A percentile compares a stretch with the other conserved stretches of the same genome.
phyloP scores from a whole-genome alignment of 345 rosid genomes.

The Mangifera indica region DNA sequence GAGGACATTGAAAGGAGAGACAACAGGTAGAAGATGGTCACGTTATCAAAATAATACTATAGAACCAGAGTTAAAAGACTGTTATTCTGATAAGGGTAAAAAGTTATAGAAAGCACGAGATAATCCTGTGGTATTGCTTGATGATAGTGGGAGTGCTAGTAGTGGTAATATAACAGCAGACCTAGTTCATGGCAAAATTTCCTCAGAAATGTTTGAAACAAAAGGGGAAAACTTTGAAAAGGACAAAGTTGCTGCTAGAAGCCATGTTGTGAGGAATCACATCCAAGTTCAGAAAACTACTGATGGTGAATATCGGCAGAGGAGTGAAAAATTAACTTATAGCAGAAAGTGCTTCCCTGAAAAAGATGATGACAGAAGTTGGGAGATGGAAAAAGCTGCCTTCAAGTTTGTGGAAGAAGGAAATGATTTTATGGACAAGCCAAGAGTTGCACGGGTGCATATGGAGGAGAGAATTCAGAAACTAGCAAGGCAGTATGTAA shows the following conservation, averaged over 20 bases:
- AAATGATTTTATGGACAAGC: slow-evolving; percentile 46
- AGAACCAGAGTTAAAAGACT: neutral
- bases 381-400: slow-evolving; percentile 65
- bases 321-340: slow-evolving; percentile 21
- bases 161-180: slow-evolving; percentile 15
- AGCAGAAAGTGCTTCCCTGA: slow-evolving; percentile 29
- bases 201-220: slow-evolving; percentile 23
- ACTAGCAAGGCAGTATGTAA: slow-evolving; percentile 63
- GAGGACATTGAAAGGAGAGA: slow-evolving; percentile 1
- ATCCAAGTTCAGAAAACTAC: slow-evolving; percentile 26
- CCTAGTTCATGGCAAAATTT: slow-evolving; percentile 16
- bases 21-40: neutral
- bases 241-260: slow-evolving; percentile 25
- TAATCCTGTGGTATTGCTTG: neutral
- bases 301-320: slow-evolving; percentile 20
- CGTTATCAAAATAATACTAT: neutral
- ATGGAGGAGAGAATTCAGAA: slow-evolving; percentile 81
- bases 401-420: slow-evolving; percentile 56
- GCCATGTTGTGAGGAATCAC: slow-evolving; percentile 15
- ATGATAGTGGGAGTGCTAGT: neutral
- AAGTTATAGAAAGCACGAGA: slow-evolving; percentile 8
- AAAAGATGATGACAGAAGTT: slow-evolving; percentile 31
- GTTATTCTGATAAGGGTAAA: slow-evolving; percentile 1
- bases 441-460: slow-evolving; percentile 52
- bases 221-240: slow-evolving; percentile 23